phyloP scores from a whole-genome alignment of 345 rosid species.

The Salix dunnii region DNA sequence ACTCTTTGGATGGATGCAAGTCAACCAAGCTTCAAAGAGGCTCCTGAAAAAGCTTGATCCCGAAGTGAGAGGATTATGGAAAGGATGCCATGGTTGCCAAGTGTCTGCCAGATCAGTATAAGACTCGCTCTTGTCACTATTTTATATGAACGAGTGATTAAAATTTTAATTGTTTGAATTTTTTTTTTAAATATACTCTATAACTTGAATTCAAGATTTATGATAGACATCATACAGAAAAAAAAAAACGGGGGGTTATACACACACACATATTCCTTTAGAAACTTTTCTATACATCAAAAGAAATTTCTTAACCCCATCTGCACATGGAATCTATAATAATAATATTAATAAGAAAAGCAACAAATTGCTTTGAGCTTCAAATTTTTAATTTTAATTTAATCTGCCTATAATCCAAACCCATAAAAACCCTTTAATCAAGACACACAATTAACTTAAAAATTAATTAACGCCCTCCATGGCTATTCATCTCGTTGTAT shows the following conservation, averaged over 20 bases:
- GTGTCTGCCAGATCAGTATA: neutral
- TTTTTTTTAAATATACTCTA: no score
- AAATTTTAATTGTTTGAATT: no score
- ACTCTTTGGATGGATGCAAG: no score
- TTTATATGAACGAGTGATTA: no score
- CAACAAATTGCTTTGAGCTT: neutral
- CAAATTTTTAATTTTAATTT: neutral
- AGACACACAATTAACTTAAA: neutral
- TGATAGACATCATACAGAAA: no score
- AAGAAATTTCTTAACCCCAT: neutral
- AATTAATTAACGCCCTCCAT: constrained; percentile 11
- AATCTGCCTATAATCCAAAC: neutral
- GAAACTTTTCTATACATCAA: no score
- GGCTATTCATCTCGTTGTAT: constrained; percentile 48
- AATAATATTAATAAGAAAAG: neutral
- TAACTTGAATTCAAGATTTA: no score
- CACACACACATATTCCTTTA: no score
- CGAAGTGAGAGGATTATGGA: neutral
- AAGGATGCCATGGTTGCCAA: no score
- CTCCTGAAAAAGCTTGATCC: neutral
- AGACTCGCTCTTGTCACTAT: neutral
- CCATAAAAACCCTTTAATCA: neutral
- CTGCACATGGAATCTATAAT: neutral
- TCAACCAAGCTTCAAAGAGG: neutral
- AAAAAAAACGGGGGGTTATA: no score